Evolutionary conservation across 2,329 filamentous ascomycete genomes (phyloP).

Genomic region (Alternaria consortialis): DNA sequence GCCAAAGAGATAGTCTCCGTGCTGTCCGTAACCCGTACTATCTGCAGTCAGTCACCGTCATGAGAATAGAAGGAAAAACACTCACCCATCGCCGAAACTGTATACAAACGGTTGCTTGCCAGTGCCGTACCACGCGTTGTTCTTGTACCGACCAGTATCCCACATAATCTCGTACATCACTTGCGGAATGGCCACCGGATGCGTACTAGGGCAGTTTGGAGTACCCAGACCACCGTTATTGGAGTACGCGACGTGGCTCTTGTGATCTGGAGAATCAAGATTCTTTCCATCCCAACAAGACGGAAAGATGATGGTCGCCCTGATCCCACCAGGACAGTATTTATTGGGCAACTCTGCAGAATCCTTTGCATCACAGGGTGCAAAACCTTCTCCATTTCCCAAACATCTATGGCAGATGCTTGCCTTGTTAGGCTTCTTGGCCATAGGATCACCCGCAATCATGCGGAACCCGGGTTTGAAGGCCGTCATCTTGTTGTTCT

Average conservation of each 20-base stretch:
- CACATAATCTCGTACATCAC: constrained; percentile 59
- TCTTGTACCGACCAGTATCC: constrained; percentile 48
- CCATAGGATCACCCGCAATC: constrained; percentile 38
- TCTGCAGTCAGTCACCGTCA: not conserved
- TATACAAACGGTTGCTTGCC: constrained; percentile 42
- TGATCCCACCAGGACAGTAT: constrained; percentile 79
- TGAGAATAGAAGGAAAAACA: not conserved
- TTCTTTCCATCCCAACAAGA: constrained; percentile 74
- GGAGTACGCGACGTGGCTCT: constrained; percentile 72
- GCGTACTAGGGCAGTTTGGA: constrained; percentile 58
- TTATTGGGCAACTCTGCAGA: constrained; percentile 63
- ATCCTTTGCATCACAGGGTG: constrained; percentile 38
- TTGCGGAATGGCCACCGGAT: constrained; percentile 58
- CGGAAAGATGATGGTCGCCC: constrained; percentile 74
- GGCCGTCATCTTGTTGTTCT: constrained; percentile 53
- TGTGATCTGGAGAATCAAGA: constrained; percentile 63
- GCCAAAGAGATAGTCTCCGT: constrained; percentile 39
- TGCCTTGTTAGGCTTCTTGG: constrained; percentile 26
- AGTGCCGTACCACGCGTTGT: constrained; percentile 32
- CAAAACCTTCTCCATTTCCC: constrained; percentile 30
- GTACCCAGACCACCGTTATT: constrained; percentile 36
- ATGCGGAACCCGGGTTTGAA: constrained; percentile 39
- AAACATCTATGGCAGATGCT: constrained; percentile 47
- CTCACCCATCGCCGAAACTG: constrained; percentile 39
- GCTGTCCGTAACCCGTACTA: constrained; percentile 30